phyloP scores from a whole-genome alignment of 164 flowering plant genomes.

The Annona squamosa region DNA sequence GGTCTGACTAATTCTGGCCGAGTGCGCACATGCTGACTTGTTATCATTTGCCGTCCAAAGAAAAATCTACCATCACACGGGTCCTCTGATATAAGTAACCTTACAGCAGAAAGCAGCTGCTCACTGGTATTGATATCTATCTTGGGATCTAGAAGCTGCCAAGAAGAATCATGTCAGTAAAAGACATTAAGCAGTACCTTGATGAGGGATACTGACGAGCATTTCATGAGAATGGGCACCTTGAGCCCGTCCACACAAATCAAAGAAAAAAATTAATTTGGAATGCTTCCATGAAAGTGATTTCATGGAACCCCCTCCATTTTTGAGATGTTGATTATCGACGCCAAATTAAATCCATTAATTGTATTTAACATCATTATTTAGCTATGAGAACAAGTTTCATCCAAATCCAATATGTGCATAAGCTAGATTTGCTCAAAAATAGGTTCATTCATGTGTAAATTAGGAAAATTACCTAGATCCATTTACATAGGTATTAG shows the following conservation, averaged over 20 bases:
- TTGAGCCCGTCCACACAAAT: neutral
- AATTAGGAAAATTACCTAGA: too few relatives aligned
- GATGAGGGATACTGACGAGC: neutral
- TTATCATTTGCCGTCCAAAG: slow-evolving; percentile 39
- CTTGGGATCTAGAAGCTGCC: slow-evolving; percentile 63
- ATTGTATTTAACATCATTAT: too few relatives aligned
- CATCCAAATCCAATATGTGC: too few relatives aligned
- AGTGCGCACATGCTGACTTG: neutral
- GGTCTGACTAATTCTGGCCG: neutral
- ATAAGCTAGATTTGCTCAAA: too few relatives aligned
- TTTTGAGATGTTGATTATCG: too few relatives aligned
- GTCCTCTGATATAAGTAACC: slow-evolving; percentile 65
- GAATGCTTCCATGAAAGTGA: neutral
- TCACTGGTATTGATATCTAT: slow-evolving; percentile 39
- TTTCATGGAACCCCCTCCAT: neutral
- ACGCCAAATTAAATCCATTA: too few relatives aligned
- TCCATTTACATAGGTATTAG: too few relatives aligned
- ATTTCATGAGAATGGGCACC: neutral
- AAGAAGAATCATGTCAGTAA: slow-evolving; percentile 1
- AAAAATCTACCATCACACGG: slow-evolving; percentile 71
- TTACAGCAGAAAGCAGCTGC: slow-evolving; percentile 68
- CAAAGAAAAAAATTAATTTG: neutral
- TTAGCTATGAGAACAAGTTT: too few relatives aligned
- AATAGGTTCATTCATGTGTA: too few relatives aligned
- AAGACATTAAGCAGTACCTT: neutral